Evolutionary conservation across 78 protist genomes (phyloP).

Genomic region (Anaeramoeba ignava): DNA sequence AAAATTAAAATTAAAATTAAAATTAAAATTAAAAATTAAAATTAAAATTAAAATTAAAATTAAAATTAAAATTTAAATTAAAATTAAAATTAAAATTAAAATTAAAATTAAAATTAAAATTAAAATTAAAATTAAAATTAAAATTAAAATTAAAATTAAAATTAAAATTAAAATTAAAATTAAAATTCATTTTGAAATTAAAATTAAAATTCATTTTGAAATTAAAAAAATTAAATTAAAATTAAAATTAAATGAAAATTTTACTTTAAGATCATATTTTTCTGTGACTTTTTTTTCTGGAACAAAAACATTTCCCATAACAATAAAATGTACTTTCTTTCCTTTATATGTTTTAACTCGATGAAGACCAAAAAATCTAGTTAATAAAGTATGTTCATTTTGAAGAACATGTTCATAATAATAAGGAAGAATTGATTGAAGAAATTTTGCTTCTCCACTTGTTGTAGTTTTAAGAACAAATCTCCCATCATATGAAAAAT

Average conservation of each 20-base stretch:
- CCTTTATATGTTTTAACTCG: slow-evolving; percentile 34
- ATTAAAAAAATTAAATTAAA: background rate
- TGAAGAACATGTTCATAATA: slow-evolving; percentile 63
- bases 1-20: no score
- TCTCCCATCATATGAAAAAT: slow-evolving; percentile 43
- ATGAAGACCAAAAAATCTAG: slow-evolving; percentile 70
- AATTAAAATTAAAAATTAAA: background rate
- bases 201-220: no score
- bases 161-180: background rate
- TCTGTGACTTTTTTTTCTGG: slow-evolving; percentile 44
- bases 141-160: background rate
- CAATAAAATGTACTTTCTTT: slow-evolving; percentile 53
- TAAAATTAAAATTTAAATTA: background rate
- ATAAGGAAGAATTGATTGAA: slow-evolving; percentile 51
- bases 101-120: background rate
- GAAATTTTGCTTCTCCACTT: slow-evolving; percentile 50
- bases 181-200: no score
- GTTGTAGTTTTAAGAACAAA: slow-evolving; percentile 80
- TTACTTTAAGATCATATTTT: slow-evolving; percentile 71
- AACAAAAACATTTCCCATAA: slow-evolving; percentile 71
- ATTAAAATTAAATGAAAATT: slow-evolving; percentile 7
- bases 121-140: background rate
- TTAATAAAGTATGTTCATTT: slow-evolving; percentile 58
- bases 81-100: background rate
- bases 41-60: background rate